A percentile compares a stretch with the other conserved stretches of the same genome.
These are phyloP conservation scores for Penicillium cosmopolitanum DNA, from an alignment of 495 filamentous ascomycete species.

Conservation along the genomic window DNA sequence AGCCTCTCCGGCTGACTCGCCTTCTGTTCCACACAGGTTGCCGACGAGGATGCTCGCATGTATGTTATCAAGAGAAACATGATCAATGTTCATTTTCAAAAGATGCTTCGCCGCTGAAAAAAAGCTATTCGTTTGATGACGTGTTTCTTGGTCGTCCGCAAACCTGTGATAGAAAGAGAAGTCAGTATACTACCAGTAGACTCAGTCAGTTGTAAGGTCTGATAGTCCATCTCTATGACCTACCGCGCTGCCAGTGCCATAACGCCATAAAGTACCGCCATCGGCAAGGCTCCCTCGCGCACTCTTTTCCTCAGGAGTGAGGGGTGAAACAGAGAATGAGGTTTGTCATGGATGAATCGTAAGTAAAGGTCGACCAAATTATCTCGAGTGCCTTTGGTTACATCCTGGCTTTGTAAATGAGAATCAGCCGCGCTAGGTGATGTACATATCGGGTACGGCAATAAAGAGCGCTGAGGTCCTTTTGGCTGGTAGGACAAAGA, in stretches of 20 bases:
- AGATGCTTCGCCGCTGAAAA: conserved; percentile 18
- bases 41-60: conserved; percentile 25
- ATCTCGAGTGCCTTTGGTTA: conserved; percentile 11
- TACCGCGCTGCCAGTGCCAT: conserved; percentile 28
- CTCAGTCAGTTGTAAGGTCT: neutral
- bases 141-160: conserved; percentile 9
- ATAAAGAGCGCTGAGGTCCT: neutral
- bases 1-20: conserved; percentile 18
- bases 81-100: conserved; percentile 18
- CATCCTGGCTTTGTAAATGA: neutral
- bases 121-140: conserved; percentile 11
- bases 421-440: neutral
- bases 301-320: conserved; percentile 11
- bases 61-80: conserved; percentile 22
- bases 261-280: conserved; percentile 20
- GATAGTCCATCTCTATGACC: neutral
- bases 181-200: neutral
- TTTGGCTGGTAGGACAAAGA: conserved; percentile 3
- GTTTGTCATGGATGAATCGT: conserved; percentile 34
- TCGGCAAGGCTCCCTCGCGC: conserved; percentile 7
- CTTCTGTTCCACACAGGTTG: conserved; percentile 26
- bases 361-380: conserved; percentile 32
- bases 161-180: neutral
- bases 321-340: conserved; percentile 34
- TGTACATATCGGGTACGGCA: neutral